phyloP scores from a whole-genome alignment of 768 basidiomycete species.

The Rhizopogon vinicolor region DNA sequence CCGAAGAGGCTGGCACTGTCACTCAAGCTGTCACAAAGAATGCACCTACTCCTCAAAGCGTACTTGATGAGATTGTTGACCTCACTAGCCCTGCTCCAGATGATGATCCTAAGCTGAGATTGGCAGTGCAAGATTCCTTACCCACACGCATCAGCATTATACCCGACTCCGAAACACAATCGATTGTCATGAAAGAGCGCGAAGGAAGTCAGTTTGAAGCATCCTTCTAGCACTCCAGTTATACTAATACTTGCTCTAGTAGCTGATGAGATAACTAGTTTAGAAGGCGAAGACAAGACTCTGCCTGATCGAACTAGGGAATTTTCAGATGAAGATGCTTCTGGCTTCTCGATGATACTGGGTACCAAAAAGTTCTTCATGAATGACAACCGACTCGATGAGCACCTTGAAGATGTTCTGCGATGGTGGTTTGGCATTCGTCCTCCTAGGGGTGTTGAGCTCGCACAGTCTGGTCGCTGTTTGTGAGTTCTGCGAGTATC shows the following conservation, averaged over 20 bases:
- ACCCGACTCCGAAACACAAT: background rate
- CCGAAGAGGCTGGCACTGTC: background rate
- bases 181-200: background rate
- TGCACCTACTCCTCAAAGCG: slow-evolving; percentile 1
- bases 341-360: slow-evolving; percentile 41
- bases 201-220: background rate
- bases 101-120: slow-evolving; percentile 20
- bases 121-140: slow-evolving; percentile 27
- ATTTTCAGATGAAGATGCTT: background rate
- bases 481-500: slow-evolving; percentile 38
- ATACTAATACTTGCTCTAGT: background rate
- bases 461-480: slow-evolving; percentile 60
- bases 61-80: slow-evolving; percentile 8
- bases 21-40: slow-evolving; percentile 6
- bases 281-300: background rate
- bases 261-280: background rate
- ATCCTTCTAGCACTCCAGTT: background rate
- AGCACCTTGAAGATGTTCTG: slow-evolving; percentile 49
- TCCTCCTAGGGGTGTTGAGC: slow-evolving; percentile 62
- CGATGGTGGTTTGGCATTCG: slow-evolving; percentile 76
- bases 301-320: background rate
- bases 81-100: slow-evolving; percentile 2
- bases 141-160: background rate
- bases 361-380: slow-evolving; percentile 60
- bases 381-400: slow-evolving; percentile 47